A percentile compares a stretch with the other conserved stretches of the same genome.
Evolutionary conservation across 2,329 filamentous ascomycete species (phyloP).

Genomic region (Cadophora malorum): DNA sequence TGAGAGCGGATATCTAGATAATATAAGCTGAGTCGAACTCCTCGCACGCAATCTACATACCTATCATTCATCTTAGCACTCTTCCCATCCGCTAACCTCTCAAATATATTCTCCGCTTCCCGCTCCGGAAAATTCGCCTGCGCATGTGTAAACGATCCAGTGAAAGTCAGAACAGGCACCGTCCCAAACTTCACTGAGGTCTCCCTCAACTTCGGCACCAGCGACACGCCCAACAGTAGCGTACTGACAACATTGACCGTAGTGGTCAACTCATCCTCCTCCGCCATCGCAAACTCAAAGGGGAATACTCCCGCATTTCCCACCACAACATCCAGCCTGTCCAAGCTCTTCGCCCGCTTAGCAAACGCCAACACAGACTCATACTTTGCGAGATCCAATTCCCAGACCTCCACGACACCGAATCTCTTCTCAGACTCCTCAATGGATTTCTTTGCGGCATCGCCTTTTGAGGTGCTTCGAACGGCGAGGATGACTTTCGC

Average conservation of each 20-base stretch:
- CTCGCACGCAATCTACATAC: too few species aligned
- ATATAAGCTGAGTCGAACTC: too few species aligned
- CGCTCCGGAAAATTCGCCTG: too few species aligned
- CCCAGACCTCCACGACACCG: conserved; percentile 30
- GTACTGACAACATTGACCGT: conserved; percentile 21
- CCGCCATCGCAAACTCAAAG: conserved; percentile 22
- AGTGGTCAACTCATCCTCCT: conserved; percentile 27
- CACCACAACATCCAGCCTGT: conserved; percentile 31
- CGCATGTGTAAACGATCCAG: too few species aligned
- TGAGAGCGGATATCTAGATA: too few species aligned
- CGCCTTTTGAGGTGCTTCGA: conserved; percentile 49
- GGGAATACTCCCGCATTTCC: conserved; percentile 33
- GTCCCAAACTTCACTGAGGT: too few species aligned
- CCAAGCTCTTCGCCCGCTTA: conserved; percentile 8
- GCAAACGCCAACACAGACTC: conserved; percentile 30
- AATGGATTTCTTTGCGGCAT: conserved; percentile 49
- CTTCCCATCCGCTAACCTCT: too few species aligned
- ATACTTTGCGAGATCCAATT: conserved; percentile 30
- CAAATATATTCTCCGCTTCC: too few species aligned
- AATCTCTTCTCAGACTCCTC: conserved; percentile 26
- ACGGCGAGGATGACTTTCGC: conserved; percentile 49
- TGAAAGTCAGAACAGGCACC: too few species aligned
- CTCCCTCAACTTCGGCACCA: too few species aligned
- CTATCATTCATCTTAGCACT: too few species aligned
- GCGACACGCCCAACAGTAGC: too few species aligned